Evolutionary conservation across 306 rosid species (phyloP), one percentile per base, ranked within the genome.

Genomic region (Pterocarpus macrocarpus): DNA sequence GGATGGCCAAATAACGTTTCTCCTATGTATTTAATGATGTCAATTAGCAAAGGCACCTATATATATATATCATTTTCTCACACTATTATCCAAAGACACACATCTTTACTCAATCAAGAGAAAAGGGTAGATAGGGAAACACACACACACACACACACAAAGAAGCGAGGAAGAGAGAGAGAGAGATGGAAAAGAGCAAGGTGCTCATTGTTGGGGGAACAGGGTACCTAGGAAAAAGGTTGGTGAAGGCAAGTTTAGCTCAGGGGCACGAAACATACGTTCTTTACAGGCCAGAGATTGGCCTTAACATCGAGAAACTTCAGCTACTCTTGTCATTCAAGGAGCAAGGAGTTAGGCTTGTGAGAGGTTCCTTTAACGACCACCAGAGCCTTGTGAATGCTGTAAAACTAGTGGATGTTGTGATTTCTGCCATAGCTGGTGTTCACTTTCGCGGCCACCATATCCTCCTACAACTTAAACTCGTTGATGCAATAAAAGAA

Each of bases 181-280:
- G 38, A 55, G 62, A 67, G 15, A 78, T 72, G 89, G 84, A 30
- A 13, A 92, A 83, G 73, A 86, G 90, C 83, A 92, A 41, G 80
- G 95, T 92, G 14, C 81, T 92, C 11, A 84, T 92, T 7, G 53
- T 92, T 33, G 97, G 97, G 9, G 97, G 93, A 83, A 92, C 93
- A 45, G 97, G 97, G 61, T 92, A 92, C 81, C 5, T 92, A 35
- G 97, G 97, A 35, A 92, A 91, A 61, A 92, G 92, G 81, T 59
- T 92, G 78, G 97, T 90, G 35, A 90, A 56, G 87, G 95, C 93
- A 36, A 86, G 95, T 77, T 79, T 92, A 13, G 81, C 22, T 14
- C 44, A 82, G 28, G 95, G 95, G 11, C 91, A 90, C 16, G 76
- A 85, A 65, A 92, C 97, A 0, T 90, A 78, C 8, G 85, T 92